These are phyloP conservation scores for Kodamaea fungicola DNA, from an alignment of 1,139 yeast species.

Conservation along the genomic window DNA sequence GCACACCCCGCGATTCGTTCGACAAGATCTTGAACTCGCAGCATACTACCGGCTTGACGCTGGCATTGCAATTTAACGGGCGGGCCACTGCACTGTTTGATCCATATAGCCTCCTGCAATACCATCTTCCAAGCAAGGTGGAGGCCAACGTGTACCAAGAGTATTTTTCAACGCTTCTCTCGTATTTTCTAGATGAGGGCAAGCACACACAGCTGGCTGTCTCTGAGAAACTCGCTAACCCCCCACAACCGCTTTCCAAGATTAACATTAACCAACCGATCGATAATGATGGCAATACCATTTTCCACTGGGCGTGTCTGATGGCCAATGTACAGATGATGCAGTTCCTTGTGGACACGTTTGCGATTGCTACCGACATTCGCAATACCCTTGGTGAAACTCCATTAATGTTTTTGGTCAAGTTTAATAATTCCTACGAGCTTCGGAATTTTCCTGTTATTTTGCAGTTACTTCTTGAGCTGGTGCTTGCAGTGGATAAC, in stretches of 20 bases:
- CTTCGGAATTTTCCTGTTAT: conserved; percentile 69
- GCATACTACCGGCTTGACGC: conserved; percentile 2
- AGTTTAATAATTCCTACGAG: conserved; percentile 84
- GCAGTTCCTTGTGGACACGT: conserved; percentile 59
- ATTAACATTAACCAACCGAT: conserved; percentile 77
- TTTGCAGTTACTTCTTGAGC: conserved; percentile 72
- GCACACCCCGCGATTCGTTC: conserved; percentile 40
- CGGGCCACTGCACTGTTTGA: conserved; percentile 10
- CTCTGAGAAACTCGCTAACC: conserved; percentile 33
- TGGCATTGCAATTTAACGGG: conserved; percentile 5
- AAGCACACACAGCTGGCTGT: conserved; percentile 15
- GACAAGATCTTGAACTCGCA: conserved; percentile 26
- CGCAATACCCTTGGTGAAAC: conserved; percentile 76
- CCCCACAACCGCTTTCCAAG: conserved; percentile 42
- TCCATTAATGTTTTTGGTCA: conserved; percentile 81
- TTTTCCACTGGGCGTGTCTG: conserved; percentile 95
- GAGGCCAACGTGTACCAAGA: conserved; percentile 28
- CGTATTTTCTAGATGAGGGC: conserved; percentile 38
- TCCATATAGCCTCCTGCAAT: conserved; percentile 19
- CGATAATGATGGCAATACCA: conserved; percentile 90
- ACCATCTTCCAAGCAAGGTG: conserved; percentile 16
- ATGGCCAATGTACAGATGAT: conserved; percentile 77
- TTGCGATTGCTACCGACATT: conserved; percentile 60
- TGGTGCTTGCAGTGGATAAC: conserved; percentile 67
- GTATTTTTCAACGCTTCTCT: conserved; percentile 35